These are phyloP conservation scores for Dalbergia cultrata DNA, from an alignment of 306 rosid species.

Conservation along the genomic window DNA sequence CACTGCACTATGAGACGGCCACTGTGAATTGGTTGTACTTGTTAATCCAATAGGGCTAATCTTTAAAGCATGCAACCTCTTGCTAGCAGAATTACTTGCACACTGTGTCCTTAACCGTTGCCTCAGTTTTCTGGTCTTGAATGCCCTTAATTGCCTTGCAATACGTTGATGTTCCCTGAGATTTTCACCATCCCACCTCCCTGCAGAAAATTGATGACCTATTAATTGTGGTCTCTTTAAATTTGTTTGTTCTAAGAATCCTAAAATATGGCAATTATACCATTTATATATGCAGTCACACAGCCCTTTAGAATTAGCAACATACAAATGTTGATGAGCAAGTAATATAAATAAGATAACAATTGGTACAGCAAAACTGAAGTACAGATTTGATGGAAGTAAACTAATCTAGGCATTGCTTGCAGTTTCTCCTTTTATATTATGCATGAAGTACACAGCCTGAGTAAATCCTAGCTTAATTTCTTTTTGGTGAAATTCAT, in stretches of 20 bases:
- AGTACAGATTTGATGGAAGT: slow-evolving; percentile 5
- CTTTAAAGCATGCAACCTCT: background rate
- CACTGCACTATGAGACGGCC: background rate
- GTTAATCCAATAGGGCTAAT: background rate
- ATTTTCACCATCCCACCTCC: slow-evolving; percentile 12
- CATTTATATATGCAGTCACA: background rate
- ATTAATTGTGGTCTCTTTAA: background rate
- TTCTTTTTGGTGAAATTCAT: background rate
- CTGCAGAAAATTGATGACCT: slow-evolving; percentile 41
- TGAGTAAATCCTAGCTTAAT: slow-evolving; percentile 21
- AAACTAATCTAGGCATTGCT: background rate
- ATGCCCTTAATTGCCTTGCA: slow-evolving; percentile 40
- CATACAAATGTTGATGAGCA: slow-evolving; percentile 2
- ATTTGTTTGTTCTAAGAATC: background rate
- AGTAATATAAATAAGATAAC: background rate
- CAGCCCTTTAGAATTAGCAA: background rate
- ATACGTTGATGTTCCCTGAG: slow-evolving; percentile 26
- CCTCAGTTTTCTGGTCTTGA: slow-evolving; percentile 34
- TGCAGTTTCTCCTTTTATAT: background rate
- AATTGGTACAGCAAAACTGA: background rate
- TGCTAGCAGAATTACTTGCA: slow-evolving; percentile 2
- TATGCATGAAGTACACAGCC: background rate
- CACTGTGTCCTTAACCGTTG: slow-evolving; percentile 22
- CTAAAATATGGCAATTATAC: slow-evolving; percentile 28
- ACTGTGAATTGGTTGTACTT: slow-evolving; percentile 3